phyloP scores from a whole-genome alignment of 192 early-diverging fungal species.

The Entomortierella lignicola region DNA sequence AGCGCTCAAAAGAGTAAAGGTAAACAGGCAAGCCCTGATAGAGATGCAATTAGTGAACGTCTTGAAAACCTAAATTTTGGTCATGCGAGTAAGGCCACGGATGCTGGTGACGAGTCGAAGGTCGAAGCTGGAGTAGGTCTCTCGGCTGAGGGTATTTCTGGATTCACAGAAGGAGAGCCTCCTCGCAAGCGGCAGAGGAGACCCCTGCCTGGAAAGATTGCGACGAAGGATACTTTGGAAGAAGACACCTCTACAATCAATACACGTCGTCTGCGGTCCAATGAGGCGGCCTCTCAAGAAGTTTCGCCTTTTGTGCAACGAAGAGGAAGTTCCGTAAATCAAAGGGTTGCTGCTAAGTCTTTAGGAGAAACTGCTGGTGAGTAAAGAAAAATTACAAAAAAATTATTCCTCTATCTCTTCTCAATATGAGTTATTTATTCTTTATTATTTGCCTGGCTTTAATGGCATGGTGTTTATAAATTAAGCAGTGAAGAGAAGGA shows the following conservation, averaged over 20 bases:
- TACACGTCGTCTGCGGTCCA: constrained; percentile 31
- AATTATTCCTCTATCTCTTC: not conserved
- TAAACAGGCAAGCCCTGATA: not conserved
- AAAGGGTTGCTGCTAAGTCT: not conserved
- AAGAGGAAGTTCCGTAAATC: constrained; percentile 17
- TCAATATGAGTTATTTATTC: not conserved
- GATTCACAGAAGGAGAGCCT: constrained; percentile 9
- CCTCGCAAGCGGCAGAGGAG: constrained; percentile 25
- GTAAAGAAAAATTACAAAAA: not conserved
- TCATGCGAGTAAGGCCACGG: not conserved
- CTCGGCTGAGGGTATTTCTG: not conserved
- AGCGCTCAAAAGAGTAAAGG: not conserved
- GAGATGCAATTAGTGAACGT: not conserved
- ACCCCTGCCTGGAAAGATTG: not conserved
- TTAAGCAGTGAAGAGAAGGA: constrained; percentile 11
- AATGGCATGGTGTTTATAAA: not conserved
- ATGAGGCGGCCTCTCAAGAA: constrained; percentile 1
- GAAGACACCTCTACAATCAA: not conserved
- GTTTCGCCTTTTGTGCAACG: not conserved
- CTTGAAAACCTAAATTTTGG: not conserved
- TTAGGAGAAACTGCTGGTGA: constrained; percentile 22
- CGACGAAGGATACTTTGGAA: not conserved
- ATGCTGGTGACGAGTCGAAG: not conserved
- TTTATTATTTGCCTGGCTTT: not conserved
- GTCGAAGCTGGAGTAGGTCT: not conserved